A percentile compares a stretch with the other conserved stretches of the same genome.
These are phyloP conservation scores for Coemansia sp. DNA, from an alignment of 192 early-diverging fungal genomes.

Conservation along the genomic window DNA sequence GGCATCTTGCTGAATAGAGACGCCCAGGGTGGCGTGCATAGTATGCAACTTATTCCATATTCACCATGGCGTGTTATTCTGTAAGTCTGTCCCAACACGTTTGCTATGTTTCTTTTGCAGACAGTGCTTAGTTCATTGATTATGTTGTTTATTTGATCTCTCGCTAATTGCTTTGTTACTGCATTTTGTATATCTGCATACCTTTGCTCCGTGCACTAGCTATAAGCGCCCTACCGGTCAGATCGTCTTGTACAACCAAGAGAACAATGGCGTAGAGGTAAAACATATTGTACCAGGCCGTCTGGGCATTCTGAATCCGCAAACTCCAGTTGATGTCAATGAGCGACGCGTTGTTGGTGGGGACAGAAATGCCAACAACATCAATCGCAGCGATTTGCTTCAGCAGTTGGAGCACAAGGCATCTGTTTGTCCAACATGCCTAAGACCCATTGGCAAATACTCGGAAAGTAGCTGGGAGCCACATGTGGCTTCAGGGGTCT, in stretches of 20 bases:
- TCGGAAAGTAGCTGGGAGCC: slow-evolving; percentile 10
- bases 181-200: background rate
- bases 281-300: slow-evolving; percentile 31
- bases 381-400: slow-evolving; percentile 7
- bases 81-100: slow-evolving; percentile 20
- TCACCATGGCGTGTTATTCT: slow-evolving; percentile 51
- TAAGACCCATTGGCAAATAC: slow-evolving; percentile 21
- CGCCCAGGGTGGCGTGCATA: slow-evolving; percentile 7
- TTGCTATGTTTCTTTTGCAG: background rate
- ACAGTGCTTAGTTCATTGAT: no score
- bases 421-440: slow-evolving; percentile 31
- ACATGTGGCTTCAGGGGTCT: slow-evolving; percentile 4
- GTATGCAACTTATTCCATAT: slow-evolving; percentile 48
- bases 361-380: slow-evolving; percentile 1
- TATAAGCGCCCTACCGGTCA: slow-evolving; percentile 48
- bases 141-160: background rate
- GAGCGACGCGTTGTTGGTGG: slow-evolving; percentile 11
- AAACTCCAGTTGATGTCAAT: background rate
- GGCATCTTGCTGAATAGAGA: background rate
- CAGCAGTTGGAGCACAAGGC: slow-evolving; percentile 8
- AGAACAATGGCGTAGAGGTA: slow-evolving; percentile 56
- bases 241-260: slow-evolving; percentile 68
- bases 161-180: background rate
- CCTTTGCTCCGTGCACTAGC: slow-evolving; percentile 4
- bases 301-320: slow-evolving; percentile 1